Base-by-base conservation (phyloP, 1,139 yeast species). In the Nakaseomyces uthaithaninus region DNA sequence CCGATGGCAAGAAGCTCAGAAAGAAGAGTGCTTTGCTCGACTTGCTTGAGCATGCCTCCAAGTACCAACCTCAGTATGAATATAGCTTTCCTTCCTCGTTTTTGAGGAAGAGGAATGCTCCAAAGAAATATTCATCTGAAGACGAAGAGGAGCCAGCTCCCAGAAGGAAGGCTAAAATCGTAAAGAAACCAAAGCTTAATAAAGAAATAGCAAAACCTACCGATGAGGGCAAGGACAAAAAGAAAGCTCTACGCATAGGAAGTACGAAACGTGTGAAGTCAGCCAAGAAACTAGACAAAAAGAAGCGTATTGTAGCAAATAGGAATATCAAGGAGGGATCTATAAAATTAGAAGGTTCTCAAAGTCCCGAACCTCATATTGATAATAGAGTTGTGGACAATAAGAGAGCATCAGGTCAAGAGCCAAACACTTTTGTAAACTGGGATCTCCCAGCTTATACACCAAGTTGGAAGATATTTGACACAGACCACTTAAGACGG, bases 381-480 rank as follows among this genome's bases (percentile, higher is more conserved):
- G 33, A 28, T 28, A 16, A 8, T 16, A 26, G 22, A n/a, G 25
- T 34, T 9, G 17, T 27, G 19, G 31, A 43, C 17, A 28, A 28
- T 14, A n/a, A 33, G 25, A 19, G 36, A 20, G 25, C 26, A n/a
- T 7, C 16, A 15, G 35, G 45, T 4, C 14, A 28, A 11, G 10
- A 8, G n/a, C 22, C 10, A 28, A 28, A 28, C n/a, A 40, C 40
- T 4, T 48, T 48, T 35, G 27, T 45, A 6, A 37, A 47, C 27
- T 42, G 45, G 45, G 20, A 40, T 16, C 36, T 38, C 11, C 43
- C 45, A 9, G 36, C 24, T 20, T 28, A 42, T 11, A 26, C 39
- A n/a, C 37, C 48, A n/a, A 33, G 41, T 16, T 43, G 49, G 33
- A 45, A 45, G n/a, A 38, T 55, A 19, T 52, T 57, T 39, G 51